Evolutionary conservation across 768 basidiomycete genomes (phyloP), one percentile per base, ranked within the genome.

Genomic region (Pleurotus djamor): DNA sequence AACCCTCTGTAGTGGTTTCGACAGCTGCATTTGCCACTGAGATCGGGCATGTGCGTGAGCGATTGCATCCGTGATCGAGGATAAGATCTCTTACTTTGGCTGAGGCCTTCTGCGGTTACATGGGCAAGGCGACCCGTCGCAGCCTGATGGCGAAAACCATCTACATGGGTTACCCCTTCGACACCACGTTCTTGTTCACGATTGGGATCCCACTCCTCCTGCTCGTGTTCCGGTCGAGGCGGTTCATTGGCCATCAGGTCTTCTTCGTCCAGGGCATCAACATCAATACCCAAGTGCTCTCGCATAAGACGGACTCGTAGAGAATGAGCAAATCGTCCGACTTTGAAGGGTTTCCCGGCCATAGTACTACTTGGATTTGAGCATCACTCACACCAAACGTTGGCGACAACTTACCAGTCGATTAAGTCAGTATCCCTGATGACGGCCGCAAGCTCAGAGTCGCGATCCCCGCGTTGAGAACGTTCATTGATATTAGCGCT

Each of bases 401-500:
- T 14, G 37, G 37, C 10, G n/a, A 47, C 17, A 8, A 74, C 83
- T 52, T 62, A 91, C 92, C 93, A 83, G 60, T 96, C 88, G 54
- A 98, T 90, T 91, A 99, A 90, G 67, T 99, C 96, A 3, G 96
- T 98, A 67, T 99, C 97, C 62, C 94, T 81, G 54, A 98, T 92
- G 48, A 99, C 86, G 38, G 92, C 87, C 3, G 94, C 94, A 36
- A 98, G 71, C 70, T 99, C 97, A 2, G 96, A 98, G 72, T 99
- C 97, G 33, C 97, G 88, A 70, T 99, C 96, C 21, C 97, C 97
- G 33, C 94, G 83, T 68, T 93, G 92, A 12, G 94, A 96, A 38
- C 97, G 86, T 70, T 99, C 97, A 68, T 99, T 98, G 77, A 99
- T 94, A 71, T 97, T 98, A 14, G 96, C 96, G 57, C 94, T 95